Conservation (phyloP, 306 rosid genomes). For the Malus domestica region DNA sequence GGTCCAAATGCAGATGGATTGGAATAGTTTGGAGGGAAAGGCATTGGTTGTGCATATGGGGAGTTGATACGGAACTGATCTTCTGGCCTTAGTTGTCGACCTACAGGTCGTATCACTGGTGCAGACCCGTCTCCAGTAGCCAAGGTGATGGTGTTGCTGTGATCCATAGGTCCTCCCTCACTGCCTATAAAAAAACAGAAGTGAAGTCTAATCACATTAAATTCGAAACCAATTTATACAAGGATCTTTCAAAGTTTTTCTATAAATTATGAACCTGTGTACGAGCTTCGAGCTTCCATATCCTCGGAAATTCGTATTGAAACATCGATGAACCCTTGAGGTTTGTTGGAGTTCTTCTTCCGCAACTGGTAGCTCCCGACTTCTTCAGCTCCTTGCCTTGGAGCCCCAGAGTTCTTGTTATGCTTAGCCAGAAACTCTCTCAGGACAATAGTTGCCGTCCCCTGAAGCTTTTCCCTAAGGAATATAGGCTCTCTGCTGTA, state of each 20-base stretch:
- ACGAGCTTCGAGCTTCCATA: conserved; percentile 38
- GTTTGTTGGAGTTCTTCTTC: conserved; percentile 52
- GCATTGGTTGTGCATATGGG: conserved; percentile 27
- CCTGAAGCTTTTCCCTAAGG: conserved; percentile 63
- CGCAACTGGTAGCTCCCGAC: conserved; percentile 66
- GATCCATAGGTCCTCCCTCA: conserved; percentile 32
- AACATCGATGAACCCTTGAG: conserved; percentile 64
- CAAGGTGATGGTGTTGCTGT: conserved; percentile 27
- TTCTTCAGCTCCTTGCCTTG: conserved; percentile 43
- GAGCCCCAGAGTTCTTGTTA: conserved; percentile 28
- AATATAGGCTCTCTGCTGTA: conserved; percentile 67
- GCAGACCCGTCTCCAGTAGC: conserved; percentile 34
- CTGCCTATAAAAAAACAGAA: conserved; percentile 24
- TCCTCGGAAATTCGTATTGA: conserved; percentile 47
- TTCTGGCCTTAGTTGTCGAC: conserved; percentile 28
- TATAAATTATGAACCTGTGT: conserved; percentile 20
- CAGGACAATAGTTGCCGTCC: conserved; percentile 54
- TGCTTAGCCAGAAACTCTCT: conserved; percentile 58
- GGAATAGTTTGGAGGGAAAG: conserved; percentile 34
- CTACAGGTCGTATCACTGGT: conserved; percentile 27
- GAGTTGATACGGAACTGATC: conserved; percentile 25
- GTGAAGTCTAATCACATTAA: neutral
- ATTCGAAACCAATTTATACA: neutral
- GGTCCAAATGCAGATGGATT: conserved; percentile 38
- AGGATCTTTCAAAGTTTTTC: neutral